Conservation (phyloP, 1,284 basidiomycete genomes). For the Boletellus sp. region DNA sequence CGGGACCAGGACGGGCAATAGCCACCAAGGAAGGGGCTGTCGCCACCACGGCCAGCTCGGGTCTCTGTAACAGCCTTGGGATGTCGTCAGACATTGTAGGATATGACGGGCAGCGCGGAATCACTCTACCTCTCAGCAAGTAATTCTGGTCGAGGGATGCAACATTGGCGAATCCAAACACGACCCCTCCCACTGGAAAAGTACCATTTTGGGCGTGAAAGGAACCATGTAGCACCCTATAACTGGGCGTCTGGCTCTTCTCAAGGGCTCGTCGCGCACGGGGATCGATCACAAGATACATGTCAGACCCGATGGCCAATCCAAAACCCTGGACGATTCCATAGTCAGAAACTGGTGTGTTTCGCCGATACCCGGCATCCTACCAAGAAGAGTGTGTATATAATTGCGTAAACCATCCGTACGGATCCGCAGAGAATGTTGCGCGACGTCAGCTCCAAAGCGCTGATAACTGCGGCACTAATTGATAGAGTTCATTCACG, state of each 20-base stretch:
- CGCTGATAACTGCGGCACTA: constrained; percentile 61
- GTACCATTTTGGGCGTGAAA: constrained; percentile 59
- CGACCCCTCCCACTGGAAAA: constrained; percentile 48
- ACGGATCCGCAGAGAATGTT: constrained; percentile 86
- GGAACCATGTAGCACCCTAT: constrained; percentile 55
- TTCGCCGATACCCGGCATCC: constrained; percentile 9
- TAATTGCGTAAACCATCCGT: constrained; percentile 83
- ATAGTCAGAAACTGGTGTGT: background rate
- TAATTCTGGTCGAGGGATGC: constrained; percentile 38
- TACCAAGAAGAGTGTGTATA: constrained; percentile 81
- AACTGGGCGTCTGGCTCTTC: constrained; percentile 40
- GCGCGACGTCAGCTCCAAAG: constrained; percentile 79
- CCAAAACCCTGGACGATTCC: constrained; percentile 64
- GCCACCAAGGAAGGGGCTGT: constrained; percentile 75
- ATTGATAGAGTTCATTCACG: constrained; percentile 12
- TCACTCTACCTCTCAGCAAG: constrained; percentile 48
- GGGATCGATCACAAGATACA: constrained; percentile 75
- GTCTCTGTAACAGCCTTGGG: constrained; percentile 67
- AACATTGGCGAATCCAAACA: constrained; percentile 59
- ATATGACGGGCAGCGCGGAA: constrained; percentile 11
- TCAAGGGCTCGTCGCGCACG: constrained; percentile 54
- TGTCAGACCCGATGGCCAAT: constrained; percentile 80
- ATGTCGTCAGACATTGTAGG: background rate
- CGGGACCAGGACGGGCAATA: constrained; percentile 74
- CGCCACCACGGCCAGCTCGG: constrained; percentile 74